Percentiles rank a stretch among this genome's conserved stretches.
These are phyloP conservation scores for Cytidiella melzeri DNA, from an alignment of 768 basidiomycete species.

Conservation along the genomic window DNA sequence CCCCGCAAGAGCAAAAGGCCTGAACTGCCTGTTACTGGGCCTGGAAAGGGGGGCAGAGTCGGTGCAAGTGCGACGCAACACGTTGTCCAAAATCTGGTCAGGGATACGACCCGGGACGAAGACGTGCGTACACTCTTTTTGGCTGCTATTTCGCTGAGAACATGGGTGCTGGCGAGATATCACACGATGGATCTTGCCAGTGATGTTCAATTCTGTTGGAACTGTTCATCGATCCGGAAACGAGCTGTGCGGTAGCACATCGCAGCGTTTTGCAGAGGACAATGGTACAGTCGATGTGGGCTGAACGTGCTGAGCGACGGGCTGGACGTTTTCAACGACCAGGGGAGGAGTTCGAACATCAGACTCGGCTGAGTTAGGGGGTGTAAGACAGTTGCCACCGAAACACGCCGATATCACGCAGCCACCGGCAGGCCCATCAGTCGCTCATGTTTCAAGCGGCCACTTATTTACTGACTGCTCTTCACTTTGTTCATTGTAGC, in stretches of 20 bases:
- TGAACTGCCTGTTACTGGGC: constrained; percentile 87
- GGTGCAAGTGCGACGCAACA: constrained; percentile 97
- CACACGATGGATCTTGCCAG: constrained; percentile 1
- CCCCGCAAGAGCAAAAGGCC: constrained; percentile 90
- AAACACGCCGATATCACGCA: constrained; percentile 16
- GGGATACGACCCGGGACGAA: constrained; percentile 85
- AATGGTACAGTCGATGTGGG: background rate
- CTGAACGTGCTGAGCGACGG: background rate
- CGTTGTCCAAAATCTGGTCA: constrained; percentile 90
- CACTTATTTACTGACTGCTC: constrained; percentile 3
- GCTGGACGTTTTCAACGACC: constrained; percentile 2
- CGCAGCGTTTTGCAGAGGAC: no score
- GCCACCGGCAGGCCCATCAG: background rate
- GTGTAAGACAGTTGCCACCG: constrained; percentile 12
- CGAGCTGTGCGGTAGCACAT: no score
- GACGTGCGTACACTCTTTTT: constrained; percentile 66
- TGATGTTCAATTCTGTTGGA: constrained; percentile 5
- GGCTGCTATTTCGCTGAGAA: background rate
- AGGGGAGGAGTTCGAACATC: constrained; percentile 3
- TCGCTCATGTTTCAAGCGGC: background rate
- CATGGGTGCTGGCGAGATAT: background rate
- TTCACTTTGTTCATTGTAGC: constrained; percentile 43
- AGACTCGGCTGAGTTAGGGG: constrained; percentile 9
- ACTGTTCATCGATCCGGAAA: constrained; percentile 2
- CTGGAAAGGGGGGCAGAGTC: constrained; percentile 89